phyloP scores from a whole-genome alignment of 1,284 basidiomycete genomes.

The Cryptococcus sp. region DNA sequence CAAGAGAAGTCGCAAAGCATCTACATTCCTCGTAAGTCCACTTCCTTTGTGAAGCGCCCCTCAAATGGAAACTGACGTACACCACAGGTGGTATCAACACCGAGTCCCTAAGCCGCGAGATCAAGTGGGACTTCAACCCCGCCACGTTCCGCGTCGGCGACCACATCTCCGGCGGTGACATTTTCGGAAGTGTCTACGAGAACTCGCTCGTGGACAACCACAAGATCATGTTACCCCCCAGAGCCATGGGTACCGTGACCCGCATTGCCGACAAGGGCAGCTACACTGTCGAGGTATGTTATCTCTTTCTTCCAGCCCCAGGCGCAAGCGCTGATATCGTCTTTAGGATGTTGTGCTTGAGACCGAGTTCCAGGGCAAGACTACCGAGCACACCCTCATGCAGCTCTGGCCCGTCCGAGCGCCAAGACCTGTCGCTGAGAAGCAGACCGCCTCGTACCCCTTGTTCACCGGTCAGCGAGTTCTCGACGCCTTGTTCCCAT shows the following conservation, averaged over 20 bases:
- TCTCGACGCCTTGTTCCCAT: slow-evolving; percentile 96
- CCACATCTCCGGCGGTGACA: slow-evolving; percentile 94
- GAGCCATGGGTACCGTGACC: slow-evolving; percentile 93
- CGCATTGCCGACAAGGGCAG: slow-evolving; percentile 91
- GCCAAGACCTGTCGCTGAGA: slow-evolving; percentile 91
- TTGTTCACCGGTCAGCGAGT: slow-evolving; percentile 96
- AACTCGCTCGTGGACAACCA: slow-evolving; percentile 96
- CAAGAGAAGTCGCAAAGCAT: slow-evolving; percentile 96
- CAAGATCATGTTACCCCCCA: slow-evolving; percentile 94
- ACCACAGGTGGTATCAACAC: slow-evolving; percentile 82
- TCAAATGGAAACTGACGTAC: background rate
- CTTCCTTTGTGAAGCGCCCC: background rate
- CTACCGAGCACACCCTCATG: slow-evolving; percentile 91
- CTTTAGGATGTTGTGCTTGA: slow-evolving; percentile 87
- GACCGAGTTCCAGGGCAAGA: slow-evolving; percentile 97
- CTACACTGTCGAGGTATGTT: slow-evolving; percentile 83
- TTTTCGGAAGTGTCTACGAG: slow-evolving; percentile 94
- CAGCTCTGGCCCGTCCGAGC: slow-evolving; percentile 99
- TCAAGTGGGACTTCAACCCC: slow-evolving; percentile 98
- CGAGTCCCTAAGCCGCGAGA: slow-evolving; percentile 81
- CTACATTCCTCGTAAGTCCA: slow-evolving; percentile 80
- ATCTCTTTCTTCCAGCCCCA: slow-evolving; percentile 1
- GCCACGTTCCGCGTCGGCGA: slow-evolving; percentile 84
- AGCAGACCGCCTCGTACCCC: slow-evolving; percentile 89
- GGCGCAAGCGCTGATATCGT: background rate